Base-by-base conservation (phyloP, 805 yeast genomes). In the Wickerhamiella kurtzmanii region DNA sequence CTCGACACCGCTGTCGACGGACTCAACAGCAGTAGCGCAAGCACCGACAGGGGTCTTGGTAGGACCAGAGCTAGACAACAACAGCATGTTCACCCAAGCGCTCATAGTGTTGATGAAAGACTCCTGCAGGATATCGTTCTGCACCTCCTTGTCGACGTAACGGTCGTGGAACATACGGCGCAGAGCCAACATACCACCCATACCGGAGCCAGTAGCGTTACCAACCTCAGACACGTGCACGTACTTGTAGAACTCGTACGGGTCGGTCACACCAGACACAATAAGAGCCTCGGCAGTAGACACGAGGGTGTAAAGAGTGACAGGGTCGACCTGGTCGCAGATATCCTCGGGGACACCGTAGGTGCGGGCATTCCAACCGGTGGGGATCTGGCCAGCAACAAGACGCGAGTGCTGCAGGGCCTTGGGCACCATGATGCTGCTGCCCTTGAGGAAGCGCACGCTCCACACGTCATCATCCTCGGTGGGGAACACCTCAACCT, bases 1-100 rank as follows among this genome's bases (percentile, higher is more conserved):
- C 71, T 92, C 98, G 56, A 82, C 77, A 77, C 96, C 99, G 60
- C 77, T 76, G 65, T 92, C 99, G 55, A 92, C 83, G 53, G 98
- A 92, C 73, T 92, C 98, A 51, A 92, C 82, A 48, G 98, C 92
- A 56, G 99, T 92, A 44, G 99, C 99, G 75, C 99, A 92, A 37
- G 99, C 99, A 72, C 95, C 99, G 48, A 92, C 98, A 45, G 99
- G 97, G 22, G 99, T 94, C 76, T 88, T 88, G 68, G 88, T 87
- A 51, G 99, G 99, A 69, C 99, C 99, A 50, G 96, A 86, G 4
- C 97, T 82, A 16, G 97, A 89, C 52, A 92, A 73, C 64, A 94
- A 73, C 73, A 92, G 76, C 99, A 92, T 92, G 64, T 92, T 92
- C 57, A 92, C 96, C 99, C 99, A 92, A 52, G 99, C 98, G 53